These are phyloP conservation scores for Ordospora pajunii DNA, from an alignment of 371 early-diverging fungal genomes.

Conservation along the genomic window DNA sequence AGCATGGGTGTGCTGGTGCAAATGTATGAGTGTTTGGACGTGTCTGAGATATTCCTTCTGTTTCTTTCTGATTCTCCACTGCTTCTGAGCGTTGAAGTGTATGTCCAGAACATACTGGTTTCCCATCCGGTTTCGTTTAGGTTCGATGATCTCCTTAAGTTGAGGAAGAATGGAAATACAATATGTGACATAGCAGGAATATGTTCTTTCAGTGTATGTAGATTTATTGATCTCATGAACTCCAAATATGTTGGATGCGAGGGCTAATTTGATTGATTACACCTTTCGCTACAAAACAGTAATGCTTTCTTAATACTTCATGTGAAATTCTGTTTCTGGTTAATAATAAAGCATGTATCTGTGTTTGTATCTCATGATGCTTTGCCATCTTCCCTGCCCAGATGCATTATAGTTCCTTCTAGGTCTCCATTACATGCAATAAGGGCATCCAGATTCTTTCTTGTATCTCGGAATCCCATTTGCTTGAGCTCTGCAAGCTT, in stretches of 20 bases:
- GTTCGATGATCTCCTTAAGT: constrained; percentile 54
- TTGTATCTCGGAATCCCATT: constrained; percentile 71
- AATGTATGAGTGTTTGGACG: constrained; percentile 40
- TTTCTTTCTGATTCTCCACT: constrained; percentile 32
- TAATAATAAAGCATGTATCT: no score
- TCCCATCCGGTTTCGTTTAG: constrained; percentile 24
- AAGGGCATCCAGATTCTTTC: constrained; percentile 67
- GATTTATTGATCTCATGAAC: constrained; percentile 54
- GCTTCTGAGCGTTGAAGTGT: constrained; percentile 41
- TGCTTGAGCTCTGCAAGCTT: constrained; percentile 69
- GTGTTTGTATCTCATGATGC: not conserved
- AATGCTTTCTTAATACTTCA: no score
- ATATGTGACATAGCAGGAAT: constrained; percentile 29
- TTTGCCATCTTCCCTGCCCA: constrained; percentile 1
- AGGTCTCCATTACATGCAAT: constrained; percentile 70
- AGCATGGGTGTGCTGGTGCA: constrained; percentile 72
- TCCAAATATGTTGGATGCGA: constrained; percentile 45
- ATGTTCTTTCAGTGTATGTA: constrained; percentile 35
- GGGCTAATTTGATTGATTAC: not conserved
- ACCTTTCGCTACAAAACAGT: not conserved
- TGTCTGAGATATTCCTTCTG: constrained; percentile 43
- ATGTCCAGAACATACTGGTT: constrained; percentile 25
- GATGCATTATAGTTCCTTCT: constrained; percentile 44
- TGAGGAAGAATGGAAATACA: constrained; percentile 24
- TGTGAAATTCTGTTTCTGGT: no score